Conservation (phyloP, 306 rosid genomes). For the Vicia sativa region DNA sequence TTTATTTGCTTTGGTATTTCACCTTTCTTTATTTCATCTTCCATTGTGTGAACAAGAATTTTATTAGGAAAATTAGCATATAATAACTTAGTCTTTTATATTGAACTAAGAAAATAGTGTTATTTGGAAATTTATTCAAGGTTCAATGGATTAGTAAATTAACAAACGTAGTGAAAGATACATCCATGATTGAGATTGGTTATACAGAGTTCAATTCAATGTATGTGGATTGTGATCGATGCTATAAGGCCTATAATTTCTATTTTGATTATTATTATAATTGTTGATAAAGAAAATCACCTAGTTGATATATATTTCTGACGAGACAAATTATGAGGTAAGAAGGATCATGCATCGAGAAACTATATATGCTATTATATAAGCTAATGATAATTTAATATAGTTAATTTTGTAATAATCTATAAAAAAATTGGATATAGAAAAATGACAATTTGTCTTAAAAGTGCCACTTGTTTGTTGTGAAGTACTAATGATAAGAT, state of each 20-base stretch:
- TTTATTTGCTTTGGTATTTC: not conserved
- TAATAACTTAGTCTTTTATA: constrained; percentile 33
- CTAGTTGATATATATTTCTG: not conserved
- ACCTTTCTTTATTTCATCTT: not conserved
- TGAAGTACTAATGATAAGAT: constrained; percentile 4
- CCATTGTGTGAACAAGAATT: constrained; percentile 21
- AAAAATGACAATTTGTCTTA: constrained; percentile 13
- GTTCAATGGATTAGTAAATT: constrained; percentile 37
- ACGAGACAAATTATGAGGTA: constrained; percentile 31
- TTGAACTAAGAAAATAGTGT: not conserved
- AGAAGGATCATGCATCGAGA: constrained; percentile 16
- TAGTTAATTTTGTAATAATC: constrained; percentile 18
- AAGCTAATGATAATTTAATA: constrained; percentile 21
- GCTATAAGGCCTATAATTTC: constrained; percentile 24
- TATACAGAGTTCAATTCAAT: constrained; percentile 37
- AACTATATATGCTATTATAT: not conserved
- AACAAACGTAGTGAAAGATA: constrained; percentile 14
- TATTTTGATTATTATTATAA: constrained; percentile 22
- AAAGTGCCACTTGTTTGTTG: constrained; percentile 29
- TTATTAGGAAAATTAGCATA: not conserved
- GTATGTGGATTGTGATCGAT: constrained; percentile 37
- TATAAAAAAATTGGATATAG: not conserved
- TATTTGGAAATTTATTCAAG: constrained; percentile 28
- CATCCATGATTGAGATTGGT: constrained; percentile 39
- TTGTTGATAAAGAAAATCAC: constrained; percentile 4